Base-by-base conservation (phyloP, 805 yeast genomes). In the Brettanomyces nanus region DNA sequence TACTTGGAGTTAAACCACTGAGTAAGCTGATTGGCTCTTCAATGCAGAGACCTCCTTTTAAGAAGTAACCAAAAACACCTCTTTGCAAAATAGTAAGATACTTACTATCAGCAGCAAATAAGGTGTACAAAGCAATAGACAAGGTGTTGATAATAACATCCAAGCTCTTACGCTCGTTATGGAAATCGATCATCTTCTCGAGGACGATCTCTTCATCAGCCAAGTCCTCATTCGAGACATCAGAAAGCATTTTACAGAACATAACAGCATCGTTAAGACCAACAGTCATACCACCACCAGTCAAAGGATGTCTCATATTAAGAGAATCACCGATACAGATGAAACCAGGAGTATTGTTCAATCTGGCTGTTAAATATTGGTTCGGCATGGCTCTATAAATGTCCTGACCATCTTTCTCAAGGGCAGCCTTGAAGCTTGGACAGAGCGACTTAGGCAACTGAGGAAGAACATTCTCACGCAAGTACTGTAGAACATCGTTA, bases 201-300 rank as follows among this genome's bases (percentile, higher is more conserved):
- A 71, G 53, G 17, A 92, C 75, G 4, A 62, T 50, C 13, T 62
- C 72, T 47, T 79, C 69, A 54, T 87, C 81, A 19, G 54, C 54
- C 35, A 92, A 68, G 37, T 72, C 75, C 5, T 68, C 69, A 10
- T 77, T 72, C 2, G 64, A 52, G 37, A 69, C 51, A 38, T 81
- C 74, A 6, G 75, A 66, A 37, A 92, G 66, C 28, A 84, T 61
- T 47, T 73, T 70, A 15, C 84, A 76, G 33, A 87, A 67, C 25
- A 83, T 56, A 0, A 72, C 81, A 4, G 85, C 84, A 59, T 92
- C 98, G 54, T 79, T 84, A 43, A 92, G 66, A 2, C 96, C 97
- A 31, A 92, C 98, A 19, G 97, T 87, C 98, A 92, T 92, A 44
- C 98, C 98, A 46, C 98, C 98, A 37, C 98, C 98, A 1, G 97